Evolutionary conservation across 768 basidiomycete species (phyloP).

Genomic region (Kwoniella botswanensis): DNA sequence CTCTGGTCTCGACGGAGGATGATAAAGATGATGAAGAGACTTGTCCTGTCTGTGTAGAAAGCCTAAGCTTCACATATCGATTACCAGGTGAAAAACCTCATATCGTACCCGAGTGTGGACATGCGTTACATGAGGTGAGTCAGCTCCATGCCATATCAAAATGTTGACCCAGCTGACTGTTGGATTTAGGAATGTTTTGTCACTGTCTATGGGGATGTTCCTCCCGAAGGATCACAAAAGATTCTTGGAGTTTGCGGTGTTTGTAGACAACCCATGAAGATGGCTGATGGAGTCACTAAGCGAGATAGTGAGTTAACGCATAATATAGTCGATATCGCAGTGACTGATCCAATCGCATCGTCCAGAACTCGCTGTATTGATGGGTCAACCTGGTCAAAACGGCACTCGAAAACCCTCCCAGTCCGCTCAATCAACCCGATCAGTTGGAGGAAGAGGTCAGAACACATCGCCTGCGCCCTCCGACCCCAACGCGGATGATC

Average conservation of each 20-base stretch:
- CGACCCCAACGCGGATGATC: constrained; percentile 85
- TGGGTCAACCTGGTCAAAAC: constrained; percentile 65
- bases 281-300: constrained; percentile 74
- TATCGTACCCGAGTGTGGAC: constrained; percentile 95
- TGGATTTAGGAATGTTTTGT: constrained; percentile 83
- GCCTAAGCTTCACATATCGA: constrained; percentile 87
- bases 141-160: background rate
- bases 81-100: constrained; percentile 96
- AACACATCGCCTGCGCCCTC: constrained; percentile 30
- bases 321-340: background rate
- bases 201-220: constrained; percentile 89
- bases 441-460: constrained; percentile 24
- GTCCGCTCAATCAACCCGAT: constrained; percentile 44
- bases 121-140: constrained; percentile 86
- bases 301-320: constrained; percentile 73
- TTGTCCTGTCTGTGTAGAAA: constrained; percentile 96
- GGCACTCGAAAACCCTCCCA: constrained; percentile 62
- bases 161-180: constrained; percentile 54
- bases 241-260: constrained; percentile 96
- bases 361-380: constrained; percentile 88
- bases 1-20: constrained; percentile 43
- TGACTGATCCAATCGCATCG: constrained; percentile 1
- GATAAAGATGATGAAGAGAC: constrained; percentile 72
- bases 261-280: constrained; percentile 94
- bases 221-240: constrained; percentile 66